These are phyloP conservation scores for Colletotrichum truncatum DNA, from an alignment of 2,329 filamentous ascomycete species.

Conservation along the genomic window DNA sequence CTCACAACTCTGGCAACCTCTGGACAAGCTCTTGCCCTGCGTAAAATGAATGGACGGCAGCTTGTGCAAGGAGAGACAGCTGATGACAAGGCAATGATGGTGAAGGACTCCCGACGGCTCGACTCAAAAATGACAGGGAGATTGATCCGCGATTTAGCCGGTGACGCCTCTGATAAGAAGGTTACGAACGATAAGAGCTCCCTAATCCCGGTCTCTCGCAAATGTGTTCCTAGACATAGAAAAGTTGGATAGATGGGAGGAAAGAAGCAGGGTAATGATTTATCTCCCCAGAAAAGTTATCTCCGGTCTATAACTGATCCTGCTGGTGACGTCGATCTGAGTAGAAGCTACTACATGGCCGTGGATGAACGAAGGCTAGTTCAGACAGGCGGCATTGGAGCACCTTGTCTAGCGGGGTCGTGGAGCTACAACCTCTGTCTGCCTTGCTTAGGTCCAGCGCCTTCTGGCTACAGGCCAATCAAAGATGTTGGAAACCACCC, in stretches of 20 bases:
- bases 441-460: neutral
- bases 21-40: slow-evolving; percentile 5
- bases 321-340: neutral
- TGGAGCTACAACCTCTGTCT: neutral
- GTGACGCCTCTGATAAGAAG: slow-evolving; percentile 12
- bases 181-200: slow-evolving; percentile 26
- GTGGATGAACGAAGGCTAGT: neutral
- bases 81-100: slow-evolving; percentile 6
- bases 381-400: neutral
- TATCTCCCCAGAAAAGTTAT: neutral
- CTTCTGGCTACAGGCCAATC: neutral
- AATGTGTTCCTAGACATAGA: neutral
- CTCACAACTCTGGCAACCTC: slow-evolving; percentile 1
- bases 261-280: neutral
- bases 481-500: neutral
- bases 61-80: slow-evolving; percentile 3
- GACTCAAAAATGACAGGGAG: slow-evolving; percentile 18
- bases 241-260: neutral
- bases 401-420: slow-evolving; percentile 12
- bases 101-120: neutral
- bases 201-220: neutral
- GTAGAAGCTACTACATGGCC: too few relatives aligned
- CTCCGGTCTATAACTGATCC: neutral
- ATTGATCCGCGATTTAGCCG: slow-evolving; percentile 24
- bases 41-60: slow-evolving; percentile 5